phyloP scores from a whole-genome alignment of 495 filamentous ascomycete species.

The Penicillium cataractarum region DNA sequence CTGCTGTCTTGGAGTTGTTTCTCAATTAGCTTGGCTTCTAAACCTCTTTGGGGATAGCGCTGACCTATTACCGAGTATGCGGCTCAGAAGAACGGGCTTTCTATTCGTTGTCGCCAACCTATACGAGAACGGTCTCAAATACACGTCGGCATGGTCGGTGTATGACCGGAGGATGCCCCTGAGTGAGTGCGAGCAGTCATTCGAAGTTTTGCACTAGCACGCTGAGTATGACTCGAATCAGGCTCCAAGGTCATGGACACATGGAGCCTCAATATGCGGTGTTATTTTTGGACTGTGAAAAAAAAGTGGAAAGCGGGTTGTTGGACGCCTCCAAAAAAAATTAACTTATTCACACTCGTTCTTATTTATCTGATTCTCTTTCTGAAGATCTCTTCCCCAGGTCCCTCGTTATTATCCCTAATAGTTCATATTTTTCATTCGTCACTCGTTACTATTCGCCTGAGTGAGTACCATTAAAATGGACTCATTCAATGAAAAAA shows the following conservation, averaged over 20 bases:
- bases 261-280: slow-evolving; percentile 4
- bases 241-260: background rate
- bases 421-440: background rate
- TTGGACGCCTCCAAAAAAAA: slow-evolving; percentile 1
- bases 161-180: slow-evolving; percentile 7
- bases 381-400: background rate
- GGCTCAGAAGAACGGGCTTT: slow-evolving; percentile 1
- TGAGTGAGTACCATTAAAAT: slow-evolving; percentile 8
- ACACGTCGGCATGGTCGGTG: background rate
- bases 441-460: background rate
- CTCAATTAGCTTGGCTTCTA: background rate
- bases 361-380: slow-evolving; percentile 6
- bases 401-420: background rate
- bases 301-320: slow-evolving; percentile 9
- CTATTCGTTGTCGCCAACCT: background rate
- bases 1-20: slow-evolving; percentile 9
- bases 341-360: slow-evolving; percentile 3
- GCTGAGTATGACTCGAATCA: slow-evolving; percentile 1
- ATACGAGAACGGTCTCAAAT: slow-evolving; percentile 13
- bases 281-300: background rate
- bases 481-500: slow-evolving; percentile 19
- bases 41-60: slow-evolving; percentile 5
- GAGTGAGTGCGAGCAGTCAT: background rate
- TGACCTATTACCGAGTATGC: slow-evolving; percentile 10
- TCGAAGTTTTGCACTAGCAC: background rate